phyloP scores from a whole-genome alignment of 2,329 filamentous ascomycete species.

The Decorospora gaudefroyi region DNA sequence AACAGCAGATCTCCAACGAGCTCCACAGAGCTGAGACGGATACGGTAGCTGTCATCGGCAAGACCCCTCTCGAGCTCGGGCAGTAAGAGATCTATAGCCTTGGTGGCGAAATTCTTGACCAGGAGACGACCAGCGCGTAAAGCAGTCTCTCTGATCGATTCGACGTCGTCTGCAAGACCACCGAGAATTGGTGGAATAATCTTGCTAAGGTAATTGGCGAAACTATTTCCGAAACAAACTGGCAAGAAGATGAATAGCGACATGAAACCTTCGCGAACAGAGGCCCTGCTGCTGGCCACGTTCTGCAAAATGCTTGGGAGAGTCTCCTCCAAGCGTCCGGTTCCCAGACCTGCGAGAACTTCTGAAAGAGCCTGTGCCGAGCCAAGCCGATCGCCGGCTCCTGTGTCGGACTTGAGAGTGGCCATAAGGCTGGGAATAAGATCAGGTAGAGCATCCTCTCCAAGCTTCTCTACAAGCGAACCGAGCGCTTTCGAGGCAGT shows the following conservation, averaged over 20 bases:
- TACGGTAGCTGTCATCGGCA: conserved; percentile 96
- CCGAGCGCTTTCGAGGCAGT: conserved; percentile 95
- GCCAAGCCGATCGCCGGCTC: conserved; percentile 91
- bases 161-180: conserved; percentile 92
- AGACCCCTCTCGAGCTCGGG: conserved; percentile 94
- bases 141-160: conserved; percentile 96
- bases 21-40: conserved; percentile 97
- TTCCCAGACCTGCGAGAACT: conserved; percentile 92
- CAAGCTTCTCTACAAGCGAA: conserved; percentile 96
- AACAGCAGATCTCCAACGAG: conserved; percentile 95
- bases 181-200: conserved; percentile 95
- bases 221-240: conserved; percentile 98
- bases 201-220: conserved; percentile 89
- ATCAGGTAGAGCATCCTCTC: conserved; percentile 93
- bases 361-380: conserved; percentile 96
- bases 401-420: conserved; percentile 94
- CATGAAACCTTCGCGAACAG: conserved; percentile 98
- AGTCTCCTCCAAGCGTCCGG: conserved; percentile 89
- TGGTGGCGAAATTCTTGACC: conserved; percentile 97
- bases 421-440: conserved; percentile 98
- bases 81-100: conserved; percentile 89
- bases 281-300: conserved; percentile 84
- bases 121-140: conserved; percentile 89
- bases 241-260: conserved; percentile 98
- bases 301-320: conserved; percentile 96